Evolutionary conservation across 1,284 basidiomycete genomes (phyloP), one percentile per base, ranked within the genome.

Genomic region (Dichomitus squalens): DNA sequence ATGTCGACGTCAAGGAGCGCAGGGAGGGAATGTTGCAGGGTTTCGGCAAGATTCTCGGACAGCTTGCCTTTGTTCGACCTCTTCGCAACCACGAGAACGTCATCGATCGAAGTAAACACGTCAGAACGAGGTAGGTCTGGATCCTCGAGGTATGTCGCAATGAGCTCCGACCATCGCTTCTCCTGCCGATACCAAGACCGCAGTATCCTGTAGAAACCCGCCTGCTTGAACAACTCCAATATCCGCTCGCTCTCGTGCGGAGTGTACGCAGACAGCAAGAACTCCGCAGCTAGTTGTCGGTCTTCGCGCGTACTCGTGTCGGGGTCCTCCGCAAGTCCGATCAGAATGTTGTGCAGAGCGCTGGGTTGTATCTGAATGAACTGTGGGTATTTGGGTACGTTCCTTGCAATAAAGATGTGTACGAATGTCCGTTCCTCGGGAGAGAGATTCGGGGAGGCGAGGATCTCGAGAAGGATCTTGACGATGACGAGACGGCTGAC

Each of bases 331-430:
- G 93, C 86, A 9, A 99, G 85, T 8, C 84, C 83, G 47, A 91
- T 79, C 35, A 99, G 83, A 61, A 98, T 86, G 40, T 77, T 78
- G 62, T 95, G 88, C 4, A 95, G 79, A 1, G 84, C 78, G 41
- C 83, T 87, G 2, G 84, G 86, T 0, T 86, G 74, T 36, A 96
- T 80, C 34, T 58, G 54, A 58, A 98, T 82, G 73, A 90, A 95
- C 73, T 98, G 95, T 0, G 91, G 88, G 73, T 98, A 99, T 75
- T 98, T 99, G 0, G 97, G 93, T 14, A 97, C 85, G 71, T 98
- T 99, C 57, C 96, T 90, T 1, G 97, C 93, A 57, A 98, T 84
- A 73, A 99, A 99, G 64, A 99, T 98, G 70, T 95, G 87, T 49
- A 96, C 81, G 72, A 99, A 93, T 2, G 91, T 93, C 51, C 79